phyloP scores from a whole-genome alignment of 768 basidiomycete species.

The Mycena sanguinolenta region DNA sequence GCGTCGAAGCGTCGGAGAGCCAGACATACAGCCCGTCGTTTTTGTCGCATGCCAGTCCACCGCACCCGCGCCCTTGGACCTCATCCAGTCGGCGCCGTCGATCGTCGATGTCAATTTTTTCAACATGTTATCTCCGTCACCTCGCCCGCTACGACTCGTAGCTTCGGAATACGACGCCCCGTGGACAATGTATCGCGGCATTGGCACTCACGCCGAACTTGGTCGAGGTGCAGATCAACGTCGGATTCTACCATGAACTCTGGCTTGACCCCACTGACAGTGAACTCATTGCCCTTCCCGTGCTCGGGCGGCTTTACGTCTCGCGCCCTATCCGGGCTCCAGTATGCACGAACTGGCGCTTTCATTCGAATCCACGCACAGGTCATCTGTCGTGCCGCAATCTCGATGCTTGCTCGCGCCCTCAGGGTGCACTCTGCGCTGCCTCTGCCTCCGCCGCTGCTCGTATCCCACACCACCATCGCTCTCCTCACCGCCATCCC shows the following conservation, averaged over 20 bases:
- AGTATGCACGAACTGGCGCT: neutral
- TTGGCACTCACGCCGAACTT: neutral
- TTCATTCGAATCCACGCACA: neutral
- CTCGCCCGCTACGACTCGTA: neutral
- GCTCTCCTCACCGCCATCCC: too few species aligned
- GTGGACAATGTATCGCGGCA: constrained; percentile 3
- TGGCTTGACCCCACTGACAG: neutral
- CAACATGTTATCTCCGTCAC: too few species aligned
- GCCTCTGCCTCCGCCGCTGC: too few species aligned
- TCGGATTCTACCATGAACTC: neutral
- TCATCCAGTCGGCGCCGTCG: too few species aligned
- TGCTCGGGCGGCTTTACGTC: neutral
- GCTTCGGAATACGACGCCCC: too few species aligned
- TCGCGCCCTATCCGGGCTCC: neutral
- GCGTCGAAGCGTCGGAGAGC: too few species aligned
- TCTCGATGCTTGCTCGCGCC: neutral
- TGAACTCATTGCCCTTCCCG: neutral
- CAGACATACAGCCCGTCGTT: too few species aligned
- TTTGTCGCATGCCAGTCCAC: too few species aligned
- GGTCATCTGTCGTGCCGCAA: neutral
- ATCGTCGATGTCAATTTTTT: too few species aligned
- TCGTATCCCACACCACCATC: neutral
- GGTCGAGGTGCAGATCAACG: neutral
- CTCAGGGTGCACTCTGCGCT: neutral
- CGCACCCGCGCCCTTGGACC: too few species aligned